Conservation (phyloP, 1,139 yeast species). For the Saccharomyces hybrid region DNA sequence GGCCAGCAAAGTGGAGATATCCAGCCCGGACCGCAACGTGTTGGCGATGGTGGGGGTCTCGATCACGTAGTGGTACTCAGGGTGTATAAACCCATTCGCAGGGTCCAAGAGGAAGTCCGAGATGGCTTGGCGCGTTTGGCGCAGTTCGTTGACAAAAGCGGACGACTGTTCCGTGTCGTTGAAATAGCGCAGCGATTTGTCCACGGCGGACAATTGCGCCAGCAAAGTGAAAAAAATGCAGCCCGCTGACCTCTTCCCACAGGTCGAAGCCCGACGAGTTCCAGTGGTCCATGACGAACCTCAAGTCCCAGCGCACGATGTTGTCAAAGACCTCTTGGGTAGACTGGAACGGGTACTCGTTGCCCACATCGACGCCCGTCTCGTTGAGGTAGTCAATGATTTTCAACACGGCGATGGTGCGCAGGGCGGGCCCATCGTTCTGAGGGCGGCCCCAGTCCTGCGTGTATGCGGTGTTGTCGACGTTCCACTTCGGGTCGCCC, state of each 20-base stretch:
- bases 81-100: slow-evolving; percentile 22
- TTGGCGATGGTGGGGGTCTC: slow-evolving; percentile 56
- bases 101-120: neutral
- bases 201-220: slow-evolving; percentile 63
- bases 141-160: slow-evolving; percentile 4
- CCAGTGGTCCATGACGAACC: slow-evolving; percentile 63
- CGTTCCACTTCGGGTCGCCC: slow-evolving; percentile 84
- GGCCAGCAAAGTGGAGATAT: slow-evolving; percentile 70
- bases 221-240: slow-evolving; percentile 72
- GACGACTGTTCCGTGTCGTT: neutral
- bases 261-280: slow-evolving; percentile 61
- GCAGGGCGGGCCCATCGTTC: slow-evolving; percentile 86
- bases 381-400: slow-evolving; percentile 30
- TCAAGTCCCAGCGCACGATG: slow-evolving; percentile 63
- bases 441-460: slow-evolving; percentile 92
- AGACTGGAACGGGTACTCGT: slow-evolving; percentile 12
- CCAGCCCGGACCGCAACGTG: slow-evolving; percentile 59
- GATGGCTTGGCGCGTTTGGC: slow-evolving; percentile 21
- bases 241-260: slow-evolving; percentile 82
- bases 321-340: slow-evolving; percentile 39
- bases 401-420: slow-evolving; percentile 57
- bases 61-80: slow-evolving; percentile 48
- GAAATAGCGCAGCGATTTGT: slow-evolving; percentile 55
- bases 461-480: slow-evolving; percentile 54
- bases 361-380: neutral